Base-by-base conservation (phyloP, 2,329 filamentous ascomycete genomes). In the Colletotrichum euphorbiae region DNA sequence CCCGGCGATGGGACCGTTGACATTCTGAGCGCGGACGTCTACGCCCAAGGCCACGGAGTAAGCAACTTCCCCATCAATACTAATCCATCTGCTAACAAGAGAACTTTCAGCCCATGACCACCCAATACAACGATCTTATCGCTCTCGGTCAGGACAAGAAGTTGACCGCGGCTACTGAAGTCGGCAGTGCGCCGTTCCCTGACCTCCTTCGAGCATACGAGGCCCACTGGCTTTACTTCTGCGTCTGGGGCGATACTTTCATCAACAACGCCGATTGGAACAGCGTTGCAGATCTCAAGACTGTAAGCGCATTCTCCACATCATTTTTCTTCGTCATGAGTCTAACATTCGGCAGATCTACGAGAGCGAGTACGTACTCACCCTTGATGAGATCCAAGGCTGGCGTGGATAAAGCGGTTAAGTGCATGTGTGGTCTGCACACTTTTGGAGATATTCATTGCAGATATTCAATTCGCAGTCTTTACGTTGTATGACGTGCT, bases 191-290 rank as follows among this genome's bases (percentile, higher is more conserved):
- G 3, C 82, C 83, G 55, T 77, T 80, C n/a, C 81, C 81, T 0
- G 74, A 74, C 1, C 74, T 77, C 45, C 73, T 84, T 3, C 75
- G 79, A 69, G 79, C 80, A 4, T 84, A 83, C 69, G 76, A 80
- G 70, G 79, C 82, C 0, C 78, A 84, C 69, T 85, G 83, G 83
- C 75, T 80, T 38, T 85, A 80, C 74, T 85, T 84, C 67, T 77
- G 77, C 40, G 80, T 83, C 6, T 85, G 83, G 83, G 74, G 75
- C 11, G 80, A 80, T 3, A 77, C 78, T 0, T 85, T 78, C 65
- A 82, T 84, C 71, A 77, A 78, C 63, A 80, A 80, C 31, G 74
- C 76, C 0, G 72, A 72, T 15, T 82, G 79, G 77, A 84, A 84
- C 72, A 75, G 76, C 5, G 38, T 80, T 2, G 79, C 77, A 2